Evolutionary conservation across 805 yeast species (phyloP).

Genomic region (Saccharomyces paradoxus): DNA sequence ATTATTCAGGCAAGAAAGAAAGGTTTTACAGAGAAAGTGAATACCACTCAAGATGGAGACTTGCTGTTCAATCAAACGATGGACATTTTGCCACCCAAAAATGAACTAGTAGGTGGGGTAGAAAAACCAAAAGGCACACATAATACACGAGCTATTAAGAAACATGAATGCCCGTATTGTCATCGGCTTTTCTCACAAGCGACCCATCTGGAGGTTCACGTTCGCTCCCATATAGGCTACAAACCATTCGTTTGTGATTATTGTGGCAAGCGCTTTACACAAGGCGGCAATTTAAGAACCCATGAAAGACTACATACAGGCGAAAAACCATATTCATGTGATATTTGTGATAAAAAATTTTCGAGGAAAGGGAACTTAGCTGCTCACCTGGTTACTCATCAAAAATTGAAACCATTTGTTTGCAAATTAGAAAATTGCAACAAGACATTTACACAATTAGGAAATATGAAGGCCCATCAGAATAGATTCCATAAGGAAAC

Average conservation of each 20-base stretch:
- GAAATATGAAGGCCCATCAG: slow-evolving; percentile 90
- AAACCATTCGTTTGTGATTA: slow-evolving; percentile 74
- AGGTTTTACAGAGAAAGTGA: slow-evolving; percentile 57
- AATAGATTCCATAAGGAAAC: slow-evolving; percentile 77
- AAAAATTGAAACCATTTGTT: slow-evolving; percentile 64
- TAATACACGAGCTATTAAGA: slow-evolving; percentile 32
- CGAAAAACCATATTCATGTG: slow-evolving; percentile 82
- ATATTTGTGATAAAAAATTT: slow-evolving; percentile 64
- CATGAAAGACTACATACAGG: slow-evolving; percentile 85
- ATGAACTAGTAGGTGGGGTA: slow-evolving; percentile 70
- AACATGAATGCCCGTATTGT: slow-evolving; percentile 70
- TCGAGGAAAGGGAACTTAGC: slow-evolving; percentile 89
- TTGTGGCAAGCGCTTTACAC: slow-evolving; percentile 79
- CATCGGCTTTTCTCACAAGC: slow-evolving; percentile 74
- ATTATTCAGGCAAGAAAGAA: slow-evolving; percentile 83
- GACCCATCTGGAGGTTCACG: slow-evolving; percentile 87
- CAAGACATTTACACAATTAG: slow-evolving; percentile 83
- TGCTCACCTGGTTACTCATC: slow-evolving; percentile 79
- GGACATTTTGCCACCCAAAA: slow-evolving; percentile 48
- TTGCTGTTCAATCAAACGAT: slow-evolving; percentile 43
- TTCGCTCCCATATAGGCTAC: slow-evolving; percentile 77
- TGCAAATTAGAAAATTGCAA: slow-evolving; percentile 78
- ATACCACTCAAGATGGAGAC: slow-evolving; percentile 62
- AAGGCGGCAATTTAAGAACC: slow-evolving; percentile 82
- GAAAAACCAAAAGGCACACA: slow-evolving; percentile 45